phyloP scores from a whole-genome alignment of 805 yeast species.

The Wickerhamomyces mucosus region DNA sequence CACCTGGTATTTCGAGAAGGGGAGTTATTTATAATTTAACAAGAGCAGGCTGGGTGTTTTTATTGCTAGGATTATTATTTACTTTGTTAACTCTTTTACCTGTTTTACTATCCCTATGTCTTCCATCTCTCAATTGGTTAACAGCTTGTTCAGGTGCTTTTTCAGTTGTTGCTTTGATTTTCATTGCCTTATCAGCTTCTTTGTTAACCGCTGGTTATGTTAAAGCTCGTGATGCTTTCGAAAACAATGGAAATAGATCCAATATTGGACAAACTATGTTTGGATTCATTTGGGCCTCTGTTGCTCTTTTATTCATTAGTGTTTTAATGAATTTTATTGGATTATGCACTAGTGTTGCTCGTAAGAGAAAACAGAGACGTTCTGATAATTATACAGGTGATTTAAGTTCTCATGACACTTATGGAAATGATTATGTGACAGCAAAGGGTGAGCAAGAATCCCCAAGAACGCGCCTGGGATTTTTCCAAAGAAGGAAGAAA shows the following conservation, averaged over 20 bases:
- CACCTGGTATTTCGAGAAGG: slow-evolving; percentile 40
- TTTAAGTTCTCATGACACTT: slow-evolving; percentile 19
- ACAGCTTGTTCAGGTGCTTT: slow-evolving; percentile 14
- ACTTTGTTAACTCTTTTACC: slow-evolving; percentile 38
- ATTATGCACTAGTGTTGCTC: slow-evolving; percentile 8
- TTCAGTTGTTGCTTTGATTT: slow-evolving; percentile 29
- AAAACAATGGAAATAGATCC: slow-evolving; percentile 31
- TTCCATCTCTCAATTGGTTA: slow-evolving; percentile 12
- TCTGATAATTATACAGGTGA: slow-evolving; percentile 13
- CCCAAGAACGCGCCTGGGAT: no score
- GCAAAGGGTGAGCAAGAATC: slow-evolving; percentile 10
- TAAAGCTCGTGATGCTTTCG: slow-evolving; percentile 41
- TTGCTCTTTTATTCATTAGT: slow-evolving; percentile 16
- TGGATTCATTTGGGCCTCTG: slow-evolving; percentile 57
- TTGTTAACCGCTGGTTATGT: slow-evolving; percentile 47
- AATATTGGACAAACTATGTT: slow-evolving; percentile 39
- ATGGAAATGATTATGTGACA: slow-evolving; percentile 16
- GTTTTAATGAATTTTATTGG: slow-evolving; percentile 15
- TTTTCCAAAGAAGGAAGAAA: no score
- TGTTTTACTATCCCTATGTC: slow-evolving; percentile 15
- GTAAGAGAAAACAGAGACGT: slow-evolving; percentile 8
- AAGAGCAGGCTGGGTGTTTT: slow-evolving; percentile 60
- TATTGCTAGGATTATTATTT: slow-evolving; percentile 48
- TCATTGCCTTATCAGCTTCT: slow-evolving; percentile 35
- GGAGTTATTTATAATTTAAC: slow-evolving; percentile 55